Evolutionary conservation across 805 yeast species (phyloP).

Genomic region (Teunomyces lycoperdinae): DNA sequence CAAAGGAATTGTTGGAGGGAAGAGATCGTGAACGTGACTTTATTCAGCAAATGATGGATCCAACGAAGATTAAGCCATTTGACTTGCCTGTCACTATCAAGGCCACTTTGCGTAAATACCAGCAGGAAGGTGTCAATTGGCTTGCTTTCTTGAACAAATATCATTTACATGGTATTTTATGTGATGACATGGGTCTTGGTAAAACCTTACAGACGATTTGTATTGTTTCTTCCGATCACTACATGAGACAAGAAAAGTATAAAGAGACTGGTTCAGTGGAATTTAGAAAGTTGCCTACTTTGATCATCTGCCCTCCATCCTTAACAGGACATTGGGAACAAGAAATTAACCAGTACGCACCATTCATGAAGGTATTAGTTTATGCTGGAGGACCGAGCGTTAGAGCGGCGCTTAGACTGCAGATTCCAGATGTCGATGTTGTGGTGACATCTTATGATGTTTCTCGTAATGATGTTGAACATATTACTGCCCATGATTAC

Average conservation of each 20-base stretch:
- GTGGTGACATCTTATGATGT: slow-evolving; percentile 96
- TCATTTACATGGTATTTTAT: slow-evolving; percentile 92
- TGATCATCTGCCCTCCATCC: slow-evolving; percentile 94
- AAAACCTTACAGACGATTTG: slow-evolving; percentile 96
- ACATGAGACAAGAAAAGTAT: slow-evolving; percentile 71
- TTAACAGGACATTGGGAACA: slow-evolving; percentile 99
- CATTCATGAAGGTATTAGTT: slow-evolving; percentile 75
- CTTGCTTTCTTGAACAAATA: slow-evolving; percentile 90
- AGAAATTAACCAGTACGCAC: slow-evolving; percentile 86
- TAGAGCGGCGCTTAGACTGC: slow-evolving; percentile 54
- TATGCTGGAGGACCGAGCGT: slow-evolving; percentile 91
- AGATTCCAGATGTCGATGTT: slow-evolving; percentile 64
- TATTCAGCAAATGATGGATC: slow-evolving; percentile 97
- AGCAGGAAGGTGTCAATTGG: slow-evolving; percentile 99
- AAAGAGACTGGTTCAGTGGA: slow-evolving; percentile 59
- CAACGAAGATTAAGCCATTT: slow-evolving; percentile 82
- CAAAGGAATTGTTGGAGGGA: slow-evolving; percentile 76
- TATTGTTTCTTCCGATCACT: slow-evolving; percentile 94
- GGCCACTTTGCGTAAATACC: slow-evolving; percentile 91
- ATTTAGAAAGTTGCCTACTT: slow-evolving; percentile 72
- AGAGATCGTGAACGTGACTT: slow-evolving; percentile 93
- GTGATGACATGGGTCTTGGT: slow-evolving; percentile 99
- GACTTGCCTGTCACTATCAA: slow-evolving; percentile 86
- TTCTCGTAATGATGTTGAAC: slow-evolving; percentile 83
- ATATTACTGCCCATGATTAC: slow-evolving; percentile 59